Percentiles rank a stretch among this genome's conserved stretches.
Evolutionary conservation across 495 filamentous ascomycete species (phyloP).

Genomic region (Parathielavia appendiculata): DNA sequence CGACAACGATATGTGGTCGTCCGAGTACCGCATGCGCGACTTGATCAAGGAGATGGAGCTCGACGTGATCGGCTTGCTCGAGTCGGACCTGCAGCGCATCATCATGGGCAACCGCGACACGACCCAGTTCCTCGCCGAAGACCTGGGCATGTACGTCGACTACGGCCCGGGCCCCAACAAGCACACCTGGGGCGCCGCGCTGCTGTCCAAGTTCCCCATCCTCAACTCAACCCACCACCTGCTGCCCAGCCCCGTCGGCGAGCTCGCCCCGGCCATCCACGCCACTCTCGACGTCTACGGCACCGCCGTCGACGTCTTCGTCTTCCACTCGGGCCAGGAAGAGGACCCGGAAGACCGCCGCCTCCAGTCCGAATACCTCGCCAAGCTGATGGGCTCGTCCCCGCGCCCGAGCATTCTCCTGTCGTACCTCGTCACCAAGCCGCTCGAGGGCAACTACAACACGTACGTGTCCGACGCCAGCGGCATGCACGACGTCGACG

Average conservation of each 20-base stretch:
- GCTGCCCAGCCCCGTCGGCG: constrained; percentile 86
- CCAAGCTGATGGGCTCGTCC: constrained; percentile 80
- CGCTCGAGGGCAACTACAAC: constrained; percentile 92
- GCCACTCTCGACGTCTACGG: constrained; percentile 93
- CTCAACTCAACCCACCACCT: constrained; percentile 95
- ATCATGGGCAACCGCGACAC: constrained; percentile 99
- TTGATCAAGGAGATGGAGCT: constrained; percentile 89
- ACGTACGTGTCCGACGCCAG: constrained; percentile 83
- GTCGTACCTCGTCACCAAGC: constrained; percentile 88
- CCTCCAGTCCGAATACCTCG: constrained; percentile 80
- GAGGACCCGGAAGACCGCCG: constrained; percentile 93
- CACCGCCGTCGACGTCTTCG: constrained; percentile 83
- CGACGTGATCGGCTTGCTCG: constrained; percentile 89
- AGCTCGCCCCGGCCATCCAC: constrained; percentile 93
- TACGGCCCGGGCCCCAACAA: constrained; percentile 98
- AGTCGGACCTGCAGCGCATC: constrained; percentile 91
- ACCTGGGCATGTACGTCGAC: constrained; percentile 97
- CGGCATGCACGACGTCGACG: constrained; percentile 94
- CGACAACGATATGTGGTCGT: constrained; percentile 99
- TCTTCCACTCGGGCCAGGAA: constrained; percentile 99
- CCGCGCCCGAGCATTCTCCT: constrained; percentile 78
- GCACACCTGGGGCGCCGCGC: constrained; percentile 93
- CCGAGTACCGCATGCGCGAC: constrained; percentile 88
- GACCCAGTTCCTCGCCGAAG: constrained; percentile 91
- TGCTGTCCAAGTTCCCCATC: constrained; percentile 97